Base-by-base conservation (phyloP, 345 rosid species). In the Heritiera littoralis region DNA sequence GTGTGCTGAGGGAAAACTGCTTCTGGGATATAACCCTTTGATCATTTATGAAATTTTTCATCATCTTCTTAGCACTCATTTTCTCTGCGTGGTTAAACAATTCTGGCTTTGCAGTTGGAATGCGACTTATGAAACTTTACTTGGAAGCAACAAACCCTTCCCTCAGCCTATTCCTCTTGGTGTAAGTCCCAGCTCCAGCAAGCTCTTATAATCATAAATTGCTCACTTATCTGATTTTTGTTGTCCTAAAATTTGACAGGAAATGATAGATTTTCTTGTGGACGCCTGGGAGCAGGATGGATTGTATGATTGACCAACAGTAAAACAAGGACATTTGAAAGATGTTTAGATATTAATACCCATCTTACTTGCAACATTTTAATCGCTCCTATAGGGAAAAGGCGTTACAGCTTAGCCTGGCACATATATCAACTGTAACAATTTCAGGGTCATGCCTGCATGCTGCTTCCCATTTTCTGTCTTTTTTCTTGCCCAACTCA, bases 211-310 rank as follows among this genome's bases (percentile, higher is more conserved):
- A 67, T 65, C 41, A 55, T 43, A 55, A 67, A 55, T 12, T 52
- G 9, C 2, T 3, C 59, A 41, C 14, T 48, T 43, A 58, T 12
- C 56, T 49, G 13, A 68, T 80, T 55, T 40, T 3, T 1, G 13
- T 7, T 58, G 72, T 77, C 54, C 9, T 73, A 55, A 41, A 66
- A 72, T 43, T 32, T 77, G 77, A 43, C 90, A 94, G 98, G 98
- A 92, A 86, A 94, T 94, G 98, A 92, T 91, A 46, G 97, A 92
- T 85, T 94, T 92, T 87, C 93, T 94, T 17, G 97, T 94, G 73
- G 96, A 94, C 86, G 46, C 85, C 28, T 94, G 98, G 96, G 98
- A 94, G 83, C 95, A 94, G 79, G 97, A 92, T 80, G 98, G 95
- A 14, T 81, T 91, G 89, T 92, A 94, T 72, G 97, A 90, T 77